Evolutionary conservation across 2,329 filamentous ascomycete genomes (phyloP), one percentile per base, ranked within the genome.

Genomic region (Trichoderma sp.): DNA sequence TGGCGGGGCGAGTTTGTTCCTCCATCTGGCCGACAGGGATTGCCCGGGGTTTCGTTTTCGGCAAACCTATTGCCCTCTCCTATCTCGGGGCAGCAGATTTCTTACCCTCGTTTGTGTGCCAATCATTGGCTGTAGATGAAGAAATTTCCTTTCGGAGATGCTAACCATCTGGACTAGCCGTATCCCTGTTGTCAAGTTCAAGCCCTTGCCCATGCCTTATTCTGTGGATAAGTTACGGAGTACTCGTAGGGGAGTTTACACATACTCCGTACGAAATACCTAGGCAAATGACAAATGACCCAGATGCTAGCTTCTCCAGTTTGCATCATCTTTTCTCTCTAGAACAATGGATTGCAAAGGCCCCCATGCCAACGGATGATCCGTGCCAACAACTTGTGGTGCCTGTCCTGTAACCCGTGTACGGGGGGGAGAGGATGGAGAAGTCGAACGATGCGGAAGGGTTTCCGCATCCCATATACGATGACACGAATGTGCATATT

Each of bases 401-500:
- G 30, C 57, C 30, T 36, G 6, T 7, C 2, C 34, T 36, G 34
- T 36, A 57, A 11, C n/a, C 18, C 18, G 39, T 47, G 43, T 21
- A 36, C 12, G 4, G 34, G 34, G 34, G 36, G 14, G 3, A 9
- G 43, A 4, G 8, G 7, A 47, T 53, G 62, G 43, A 24, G 63
- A 12, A 34, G 18, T 28, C 28, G 57, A 24, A n/a, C 18, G 63
- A 28, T 57, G 63, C 30, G 47, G 63, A 56, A 66, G 8, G 3
- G 12, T 6, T 56, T 66, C 51, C 63, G 47, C 43, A 18, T 51
- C 26, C 47, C 30, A 64, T 30, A 32, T 43, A 51, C 39, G 26
- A 39, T 30, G 57, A 66, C 24, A 66, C 63, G 63, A 67, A 26
- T 67, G 34, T 67, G 64, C 64, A 34, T 34, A 60, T 69, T 28